Evolutionary conservation across 2,329 filamentous ascomycete genomes (phyloP), one percentile per base, ranked within the genome.

Genomic region (Geosmithia putterillii): DNA sequence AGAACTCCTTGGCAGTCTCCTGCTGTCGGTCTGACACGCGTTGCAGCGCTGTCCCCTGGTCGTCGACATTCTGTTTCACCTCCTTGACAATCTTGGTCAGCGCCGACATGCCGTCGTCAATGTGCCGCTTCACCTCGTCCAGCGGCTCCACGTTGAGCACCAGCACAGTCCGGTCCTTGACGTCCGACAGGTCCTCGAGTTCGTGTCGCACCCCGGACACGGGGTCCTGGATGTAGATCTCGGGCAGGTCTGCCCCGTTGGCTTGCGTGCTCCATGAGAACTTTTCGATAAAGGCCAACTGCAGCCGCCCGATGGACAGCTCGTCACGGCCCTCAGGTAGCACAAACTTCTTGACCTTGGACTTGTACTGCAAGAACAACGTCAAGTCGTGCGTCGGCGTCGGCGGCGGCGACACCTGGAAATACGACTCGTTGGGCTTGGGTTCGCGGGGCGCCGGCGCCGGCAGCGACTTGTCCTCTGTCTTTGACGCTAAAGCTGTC

Each of bases 191-290:
- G 57, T 98, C 92, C 59, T 98, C 92, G 20, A 98, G 67, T 64
- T 98, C 92, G 59, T 98, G 90, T 15, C 92, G 83, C n/a, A 98
- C 85, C 1, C 92, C 92, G 8, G 92, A 96, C 2, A 95, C 76
- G 0, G 89, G 83, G 58, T 98, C 92, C 60, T 98, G 92, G 15
- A 98, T 92, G 59, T 98, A 95, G 15, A 98, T 96, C 54, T 98
- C 92, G 0, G 92, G 92, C 39, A 98, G 66, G 57, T 98, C 92
- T 14, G 80, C 78, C 7, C 92, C 92, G 54, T 95, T 94, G 47
- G 87, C 83, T 53, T 96, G 89, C 1, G 90, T 95, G 54, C 95
- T 96, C 89, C 94, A 98, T 0, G 90, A 92, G 57, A 98, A 98
- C 59, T 95, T 98, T 52, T 98, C 92, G 52, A 98, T 98, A 54